Evolutionary conservation across 1,284 basidiomycete genomes (phyloP), one percentile per base, ranked within the genome.

Genomic region (Ustilago vetiveriae): DNA sequence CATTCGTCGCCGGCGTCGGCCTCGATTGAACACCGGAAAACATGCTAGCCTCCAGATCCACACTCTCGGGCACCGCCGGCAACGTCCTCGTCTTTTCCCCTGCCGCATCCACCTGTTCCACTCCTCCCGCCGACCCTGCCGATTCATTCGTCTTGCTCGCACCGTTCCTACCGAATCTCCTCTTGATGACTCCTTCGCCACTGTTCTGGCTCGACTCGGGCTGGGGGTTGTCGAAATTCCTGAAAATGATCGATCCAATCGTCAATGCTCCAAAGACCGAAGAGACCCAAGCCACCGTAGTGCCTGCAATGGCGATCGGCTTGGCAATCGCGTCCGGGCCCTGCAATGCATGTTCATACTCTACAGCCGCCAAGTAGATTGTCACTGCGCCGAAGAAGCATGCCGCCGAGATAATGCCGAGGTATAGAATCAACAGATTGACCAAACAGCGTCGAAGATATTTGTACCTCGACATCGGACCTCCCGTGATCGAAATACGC

Each of bases 1-100:
- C 40, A 17, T 41, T 45, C 43, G 37, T 32, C 24, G 56, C 55
- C 24, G 51, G 56, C 10, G 39, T 23, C 4, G 50, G 51, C 27
- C 49, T 19, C 10, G 55, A 47, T 19, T 30, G 49, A 7, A 26
- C 13, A 13, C 47, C 17, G 21, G 49, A 56, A 54, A 63, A 32
- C 49, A 66, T 51, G 17, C 44, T 50, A n/a, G 63, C 55, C 17
- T 73, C 73, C 6, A 73, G 26, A 26, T 60, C 59, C 2, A 75
- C 73, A 22, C 72, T 75, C 48, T 76, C 74, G 2, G 74, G 74
- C n/a, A 76, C 74, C 3, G 74, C 69, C 11, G 74, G 74, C 22
- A 76, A 44, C 14, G 69, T 73, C 16, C 74, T 17, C 3, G 72
- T 53, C 46, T 58, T 66, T 1, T 60, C 57, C 7, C 62, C 52